Evolutionary conservation across 108 stramenopile species (phyloP), one percentile per base, ranked within the genome.

Genomic region (Fragilariopsis cylindrus): DNA sequence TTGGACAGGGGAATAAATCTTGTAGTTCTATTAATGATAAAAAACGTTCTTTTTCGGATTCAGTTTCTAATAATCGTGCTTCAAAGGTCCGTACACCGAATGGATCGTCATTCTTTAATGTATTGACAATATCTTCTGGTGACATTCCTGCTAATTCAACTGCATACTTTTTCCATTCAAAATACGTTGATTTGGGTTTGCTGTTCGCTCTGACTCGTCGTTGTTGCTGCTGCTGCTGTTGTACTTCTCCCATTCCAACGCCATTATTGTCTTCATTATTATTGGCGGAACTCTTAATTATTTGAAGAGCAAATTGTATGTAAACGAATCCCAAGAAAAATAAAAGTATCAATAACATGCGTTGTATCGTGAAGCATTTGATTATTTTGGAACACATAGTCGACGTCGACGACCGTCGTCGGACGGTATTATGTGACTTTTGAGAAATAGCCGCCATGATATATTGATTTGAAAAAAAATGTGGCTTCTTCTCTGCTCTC

Each of bases 1-100:
- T 44, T 0, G 92, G 92, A 73, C 92, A 93, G 11, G 92, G 88
- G 62, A 93, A 93, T n/a, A 93, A 58, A 56, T 77, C 55, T 70
- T 70, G 48, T 9, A 92, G 63, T 57, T 87, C 85, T 1, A 85
- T 74, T 16, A 81, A 43, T 8, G 72, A 67, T 8, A 93, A 52
- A 8, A 81, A 66, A 11, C 71, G 75, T 39, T 69, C 43, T 4
- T 76, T 71, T 43, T 73, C 69, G 4, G 85, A 84, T 83, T 93
- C 92, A 11, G 73, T 53, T 69, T 89, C 62, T 45, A 85, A 46
- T 1, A 93, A 76, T 15, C 64, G 41, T 41, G 74, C 16, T 74
- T 90, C 89, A 71, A 93, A 90, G 9, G 66, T 49, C 7, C 88
- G 87, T 3, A 86, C 86, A 3, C 83, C 85, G 76, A 93, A 93